Conservation (phyloP, 257 asterid genomes). For the Capsicum baccatum region DNA sequence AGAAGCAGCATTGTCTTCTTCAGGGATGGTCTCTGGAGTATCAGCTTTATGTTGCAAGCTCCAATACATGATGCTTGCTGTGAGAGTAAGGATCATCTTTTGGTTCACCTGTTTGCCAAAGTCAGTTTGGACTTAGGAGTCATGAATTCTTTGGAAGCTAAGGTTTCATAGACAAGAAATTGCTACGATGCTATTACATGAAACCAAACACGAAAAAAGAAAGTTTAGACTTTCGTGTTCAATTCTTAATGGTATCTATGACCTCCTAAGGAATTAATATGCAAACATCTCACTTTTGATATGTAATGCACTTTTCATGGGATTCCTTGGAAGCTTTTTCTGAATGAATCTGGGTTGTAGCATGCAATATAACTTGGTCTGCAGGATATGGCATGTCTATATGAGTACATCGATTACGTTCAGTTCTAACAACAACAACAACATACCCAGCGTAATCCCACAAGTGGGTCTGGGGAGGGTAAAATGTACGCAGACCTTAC, state of each 20-base stretch:
- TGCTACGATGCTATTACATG: not conserved
- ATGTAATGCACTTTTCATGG: not conserved
- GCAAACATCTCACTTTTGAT: not conserved
- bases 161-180: not conserved
- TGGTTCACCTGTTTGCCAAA: conserved; percentile 27
- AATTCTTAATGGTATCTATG: not conserved
- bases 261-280: not conserved
- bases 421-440: no score
- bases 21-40: conserved; percentile 25
- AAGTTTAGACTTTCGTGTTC: not conserved
- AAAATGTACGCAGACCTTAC: no score
- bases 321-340: not conserved
- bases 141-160: not conserved
- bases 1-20: conserved; percentile 27
- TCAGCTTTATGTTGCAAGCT: conserved; percentile 28
- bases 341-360: not conserved
- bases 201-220: not conserved
- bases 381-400: not conserved
- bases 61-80: conserved; percentile 31
- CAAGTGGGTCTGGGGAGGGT: no score
- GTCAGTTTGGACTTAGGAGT: no score
- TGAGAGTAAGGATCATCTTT: conserved; percentile 28
- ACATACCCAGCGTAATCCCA: no score
- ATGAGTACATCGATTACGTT: no score
- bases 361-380: not conserved